These are phyloP conservation scores for Rutstroemia sp. DNA, from an alignment of 2,329 filamentous ascomycete genomes.

Conservation along the genomic window DNA sequence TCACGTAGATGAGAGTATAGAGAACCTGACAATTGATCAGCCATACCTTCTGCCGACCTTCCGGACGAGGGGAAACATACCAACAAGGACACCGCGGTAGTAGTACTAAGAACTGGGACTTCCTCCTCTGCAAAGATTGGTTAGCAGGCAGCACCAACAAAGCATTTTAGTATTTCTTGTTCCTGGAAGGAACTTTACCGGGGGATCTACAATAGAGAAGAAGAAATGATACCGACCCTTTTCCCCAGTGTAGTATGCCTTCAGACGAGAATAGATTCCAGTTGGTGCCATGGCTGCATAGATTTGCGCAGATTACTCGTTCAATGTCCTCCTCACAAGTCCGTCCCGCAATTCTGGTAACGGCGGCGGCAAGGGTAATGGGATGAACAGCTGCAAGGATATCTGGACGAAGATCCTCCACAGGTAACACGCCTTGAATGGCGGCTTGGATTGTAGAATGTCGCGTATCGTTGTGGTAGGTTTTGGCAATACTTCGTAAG, in stretches of 20 bases:
- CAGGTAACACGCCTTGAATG: too few species aligned
- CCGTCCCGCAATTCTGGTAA: neutral
- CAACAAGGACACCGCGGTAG: conserved; percentile 20
- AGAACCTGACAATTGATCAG: conserved; percentile 44
- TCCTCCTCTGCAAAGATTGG: conserved; percentile 17
- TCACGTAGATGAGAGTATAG: conserved; percentile 84
- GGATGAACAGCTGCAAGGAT: too few species aligned
- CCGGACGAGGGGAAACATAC: conserved; percentile 11
- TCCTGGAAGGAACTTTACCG: neutral
- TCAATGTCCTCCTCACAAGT: neutral
- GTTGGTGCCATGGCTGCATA: conserved; percentile 23
- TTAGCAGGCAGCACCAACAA: neutral
- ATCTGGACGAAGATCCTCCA: too few species aligned
- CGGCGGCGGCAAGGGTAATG: too few species aligned
- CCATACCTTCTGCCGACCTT: neutral
- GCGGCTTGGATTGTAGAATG: too few species aligned
- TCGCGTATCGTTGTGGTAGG: too few species aligned
- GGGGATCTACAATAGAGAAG: neutral
- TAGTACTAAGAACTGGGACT: conserved; percentile 22
- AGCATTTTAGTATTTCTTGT: neutral
- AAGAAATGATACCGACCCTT: conserved; percentile 17
- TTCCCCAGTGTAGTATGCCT: conserved; percentile 19
- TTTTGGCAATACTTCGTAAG: too few species aligned
- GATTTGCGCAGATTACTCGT: neutral
- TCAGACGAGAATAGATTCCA: conserved; percentile 20